Conservation (phyloP, 768 basidiomycete species). For the Suillus subalutaceus region DNA sequence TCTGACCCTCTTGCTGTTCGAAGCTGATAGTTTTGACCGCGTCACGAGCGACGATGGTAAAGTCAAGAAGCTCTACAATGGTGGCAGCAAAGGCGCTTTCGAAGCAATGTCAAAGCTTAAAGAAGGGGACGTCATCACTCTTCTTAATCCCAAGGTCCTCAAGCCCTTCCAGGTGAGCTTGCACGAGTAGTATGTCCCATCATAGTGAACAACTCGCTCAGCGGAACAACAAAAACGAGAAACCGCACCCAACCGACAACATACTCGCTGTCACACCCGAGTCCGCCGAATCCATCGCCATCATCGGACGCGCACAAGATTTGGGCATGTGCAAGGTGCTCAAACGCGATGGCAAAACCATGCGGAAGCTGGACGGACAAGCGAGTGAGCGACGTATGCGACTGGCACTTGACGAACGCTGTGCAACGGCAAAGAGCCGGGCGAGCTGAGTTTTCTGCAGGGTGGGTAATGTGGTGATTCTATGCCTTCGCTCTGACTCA, state of each 20-base stretch:
- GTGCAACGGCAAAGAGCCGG: conserved; percentile 73
- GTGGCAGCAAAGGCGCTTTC: conserved; percentile 92
- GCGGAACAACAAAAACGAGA: conserved; percentile 48
- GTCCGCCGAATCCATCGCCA: conserved; percentile 75
- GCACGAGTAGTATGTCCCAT: not conserved
- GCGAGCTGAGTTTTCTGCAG: conserved; percentile 83
- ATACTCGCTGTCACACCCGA: conserved; percentile 88
- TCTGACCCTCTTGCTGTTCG: conserved; percentile 84
- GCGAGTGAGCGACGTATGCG: conserved; percentile 84
- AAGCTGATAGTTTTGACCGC: conserved; percentile 73
- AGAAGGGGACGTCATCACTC: conserved; percentile 88
- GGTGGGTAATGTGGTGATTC: conserved; percentile 51
- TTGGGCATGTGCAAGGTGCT: conserved; percentile 81
- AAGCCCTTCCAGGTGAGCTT: conserved; percentile 79
- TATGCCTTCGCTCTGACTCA: not conserved
- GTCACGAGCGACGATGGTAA: conserved; percentile 53
- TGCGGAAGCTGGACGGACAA: conserved; percentile 94
- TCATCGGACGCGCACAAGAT: conserved; percentile 85
- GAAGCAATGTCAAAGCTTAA: conserved; percentile 84
- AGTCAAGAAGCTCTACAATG: conserved; percentile 71
- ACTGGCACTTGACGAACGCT: conserved; percentile 86
- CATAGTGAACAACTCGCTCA: not conserved
- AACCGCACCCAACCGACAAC: conserved; percentile 78
- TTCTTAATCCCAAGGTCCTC: conserved; percentile 86
- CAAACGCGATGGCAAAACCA: conserved; percentile 75